These are phyloP conservation scores for Gnomoniopsis smithogilvyi DNA, from an alignment of 2,329 filamentous ascomycete genomes.

Conservation along the genomic window DNA sequence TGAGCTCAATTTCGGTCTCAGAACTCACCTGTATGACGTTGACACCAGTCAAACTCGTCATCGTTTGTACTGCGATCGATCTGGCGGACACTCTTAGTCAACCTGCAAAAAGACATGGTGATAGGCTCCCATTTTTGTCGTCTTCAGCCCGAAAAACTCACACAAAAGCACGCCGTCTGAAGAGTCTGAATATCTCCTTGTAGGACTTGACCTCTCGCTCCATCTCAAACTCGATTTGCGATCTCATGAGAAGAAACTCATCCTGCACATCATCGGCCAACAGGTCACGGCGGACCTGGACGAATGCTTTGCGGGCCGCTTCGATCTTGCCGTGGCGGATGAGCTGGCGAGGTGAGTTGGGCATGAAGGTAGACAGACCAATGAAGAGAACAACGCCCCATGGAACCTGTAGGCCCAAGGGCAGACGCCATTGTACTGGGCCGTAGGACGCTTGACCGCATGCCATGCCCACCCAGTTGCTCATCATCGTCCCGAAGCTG, in stretches of 20 bases:
- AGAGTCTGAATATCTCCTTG: conserved; percentile 48
- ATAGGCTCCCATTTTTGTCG: too few relatives aligned
- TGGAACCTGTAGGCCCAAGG: conserved; percentile 52
- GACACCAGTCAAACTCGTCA: conserved; percentile 54
- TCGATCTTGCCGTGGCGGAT: conserved; percentile 47
- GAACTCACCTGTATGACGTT: conserved; percentile 46
- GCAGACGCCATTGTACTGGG: conserved; percentile 50
- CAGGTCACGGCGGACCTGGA: conserved; percentile 44
- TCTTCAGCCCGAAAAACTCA: conserved; percentile 26
- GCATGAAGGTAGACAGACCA: conserved; percentile 54
- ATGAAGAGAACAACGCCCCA: conserved; percentile 53
- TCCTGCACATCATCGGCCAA: conserved; percentile 39
- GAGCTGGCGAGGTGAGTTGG: conserved; percentile 50
- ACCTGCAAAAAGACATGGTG: too few relatives aligned
- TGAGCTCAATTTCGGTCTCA: not conserved
- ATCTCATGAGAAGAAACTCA: conserved; percentile 52
- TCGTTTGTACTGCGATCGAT: conserved; percentile 53
- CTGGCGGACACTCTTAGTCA: not conserved
- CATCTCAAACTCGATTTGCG: conserved; percentile 56
- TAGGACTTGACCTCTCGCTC: conserved; percentile 50
- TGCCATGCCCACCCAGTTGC: conserved; percentile 56
- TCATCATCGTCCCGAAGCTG: conserved; percentile 52
- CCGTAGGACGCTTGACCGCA: conserved; percentile 53
- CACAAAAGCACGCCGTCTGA: conserved; percentile 48
- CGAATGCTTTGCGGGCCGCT: conserved; percentile 44